Evolutionary conservation across 331 rosid species (phyloP), one percentile per base, ranked within the genome.

Genomic region (Malus hybrid): DNA sequence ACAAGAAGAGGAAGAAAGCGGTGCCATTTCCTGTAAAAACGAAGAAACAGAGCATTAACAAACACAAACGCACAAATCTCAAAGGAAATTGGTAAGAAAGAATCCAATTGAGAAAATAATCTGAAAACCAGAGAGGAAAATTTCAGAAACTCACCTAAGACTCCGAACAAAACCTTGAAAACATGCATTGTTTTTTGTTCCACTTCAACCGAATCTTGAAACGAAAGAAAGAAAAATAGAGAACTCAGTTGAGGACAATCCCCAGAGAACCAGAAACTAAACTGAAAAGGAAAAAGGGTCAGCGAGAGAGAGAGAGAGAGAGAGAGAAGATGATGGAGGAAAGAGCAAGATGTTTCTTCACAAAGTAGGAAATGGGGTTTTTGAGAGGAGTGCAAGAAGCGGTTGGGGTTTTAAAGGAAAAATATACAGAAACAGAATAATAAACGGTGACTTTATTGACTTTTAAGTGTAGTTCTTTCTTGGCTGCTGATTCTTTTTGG

Each of bases 1-100:
- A 69, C 80, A 95, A 81, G 93, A 90, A 95, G 89, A 95, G 99
- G 86, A 95, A 95, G 71, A 95, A 72, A 79, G 97, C 99, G 10
- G 90, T 82, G 31, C 77, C 96, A 87, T 95, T 95, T 46, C 99
- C 99, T 95, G 85, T 33, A 71, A 44, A 69, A 6, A 62, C 4
- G 57, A 76, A 33, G 32, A 67, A 73, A 24, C 72, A 76, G 67
- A 73, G 52, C 13, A 75, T 66, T 6, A 12, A 12, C 42, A 68
- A 54, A 54, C 52, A 14, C 10, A 39, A 39, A 56, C 60, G 73
- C 20, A 20, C 27, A 13, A 36, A 52, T 56, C 22, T 48, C 9
- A 65, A 67, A 60, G 66, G 60, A 4, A 31, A 36, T 14, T 22
- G 29, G 24, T 36, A 50, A 29, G 34, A 81, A 72, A 69, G 67